A percentile compares a stretch with the other conserved stretches of the same genome.
Evolutionary conservation across 148 eudicot genomes (phyloP).

Genomic region (Selenicereus undatus): DNA sequence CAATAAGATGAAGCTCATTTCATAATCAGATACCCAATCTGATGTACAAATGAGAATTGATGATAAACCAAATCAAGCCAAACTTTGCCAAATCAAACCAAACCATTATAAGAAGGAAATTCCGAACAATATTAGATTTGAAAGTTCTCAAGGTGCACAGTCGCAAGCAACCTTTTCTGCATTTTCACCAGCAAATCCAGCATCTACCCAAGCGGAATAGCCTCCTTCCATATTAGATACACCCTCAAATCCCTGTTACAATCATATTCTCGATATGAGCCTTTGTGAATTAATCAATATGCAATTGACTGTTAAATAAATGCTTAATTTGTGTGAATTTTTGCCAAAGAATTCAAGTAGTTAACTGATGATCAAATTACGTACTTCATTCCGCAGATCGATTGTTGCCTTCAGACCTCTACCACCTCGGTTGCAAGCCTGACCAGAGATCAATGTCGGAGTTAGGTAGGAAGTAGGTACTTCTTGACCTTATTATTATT

Average conservation of each 20-base stretch:
- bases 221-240: slow-evolving; percentile 61
- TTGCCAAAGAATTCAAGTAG: neutral
- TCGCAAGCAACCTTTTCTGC: slow-evolving; percentile 34
- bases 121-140: neutral
- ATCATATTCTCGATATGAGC: neutral
- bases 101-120: neutral
- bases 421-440: slow-evolving; percentile 41
- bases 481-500: neutral
- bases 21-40: neutral
- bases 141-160: slow-evolving; percentile 23
- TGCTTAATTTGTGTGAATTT: neutral
- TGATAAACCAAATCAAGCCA: neutral
- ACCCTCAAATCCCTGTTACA: slow-evolving; percentile 46
- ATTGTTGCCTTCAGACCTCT: slow-evolving; percentile 27
- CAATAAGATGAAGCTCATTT: neutral
- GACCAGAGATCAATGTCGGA: neutral
- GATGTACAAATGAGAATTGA: neutral
- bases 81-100: too few species aligned
- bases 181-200: slow-evolving; percentile 40
- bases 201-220: slow-evolving; percentile 51
- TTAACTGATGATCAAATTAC: neutral
- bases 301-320: neutral
- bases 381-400: slow-evolving; percentile 33
- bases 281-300: neutral
- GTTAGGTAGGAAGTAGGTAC: neutral